phyloP scores from a whole-genome alignment of 352 stramenopile genomes.

The Blastocystis sp. region DNA sequence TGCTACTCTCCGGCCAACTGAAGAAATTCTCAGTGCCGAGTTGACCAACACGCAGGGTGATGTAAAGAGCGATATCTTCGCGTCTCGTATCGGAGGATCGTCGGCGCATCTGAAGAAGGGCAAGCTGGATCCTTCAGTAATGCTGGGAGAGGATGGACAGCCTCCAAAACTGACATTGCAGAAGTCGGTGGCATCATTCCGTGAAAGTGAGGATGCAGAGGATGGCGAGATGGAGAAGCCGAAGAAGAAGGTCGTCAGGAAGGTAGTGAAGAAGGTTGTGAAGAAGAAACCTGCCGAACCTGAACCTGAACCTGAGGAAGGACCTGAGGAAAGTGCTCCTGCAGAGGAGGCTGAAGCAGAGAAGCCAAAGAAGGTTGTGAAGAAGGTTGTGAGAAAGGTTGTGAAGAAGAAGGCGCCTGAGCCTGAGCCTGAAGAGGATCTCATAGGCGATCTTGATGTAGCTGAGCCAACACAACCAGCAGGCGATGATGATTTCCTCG shows the following conservation, averaged over 20 bases:
- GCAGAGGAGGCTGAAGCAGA: background rate
- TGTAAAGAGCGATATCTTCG: conserved; percentile 25
- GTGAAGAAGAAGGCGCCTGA: conserved; percentile 58
- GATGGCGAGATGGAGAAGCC: background rate
- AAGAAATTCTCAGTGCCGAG: background rate
- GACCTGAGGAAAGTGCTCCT: background rate
- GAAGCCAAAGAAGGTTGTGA: conserved; percentile 61
- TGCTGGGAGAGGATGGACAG: conserved; percentile 26
- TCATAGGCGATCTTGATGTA: background rate
- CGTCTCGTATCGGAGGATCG: background rate
- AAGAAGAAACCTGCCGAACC: conserved; percentile 30
- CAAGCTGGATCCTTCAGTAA: conserved; percentile 14
- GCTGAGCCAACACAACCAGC: background rate
- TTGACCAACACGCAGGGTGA: background rate
- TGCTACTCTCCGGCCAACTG: background rate
- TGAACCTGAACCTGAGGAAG: background rate
- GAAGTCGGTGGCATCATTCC: conserved; percentile 19
- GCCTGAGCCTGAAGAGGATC: conserved; percentile 2
- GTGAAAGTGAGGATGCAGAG: background rate
- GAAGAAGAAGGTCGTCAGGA: conserved; percentile 51
- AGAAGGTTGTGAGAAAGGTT: conserved; percentile 47
- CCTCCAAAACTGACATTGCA: background rate
- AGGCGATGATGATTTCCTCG: conserved; percentile 16
- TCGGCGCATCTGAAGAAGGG: background rate
- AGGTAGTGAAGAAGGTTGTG: conserved; percentile 12